Conservation (phyloP, 805 yeast genomes). For the Saturnispora diversa region DNA sequence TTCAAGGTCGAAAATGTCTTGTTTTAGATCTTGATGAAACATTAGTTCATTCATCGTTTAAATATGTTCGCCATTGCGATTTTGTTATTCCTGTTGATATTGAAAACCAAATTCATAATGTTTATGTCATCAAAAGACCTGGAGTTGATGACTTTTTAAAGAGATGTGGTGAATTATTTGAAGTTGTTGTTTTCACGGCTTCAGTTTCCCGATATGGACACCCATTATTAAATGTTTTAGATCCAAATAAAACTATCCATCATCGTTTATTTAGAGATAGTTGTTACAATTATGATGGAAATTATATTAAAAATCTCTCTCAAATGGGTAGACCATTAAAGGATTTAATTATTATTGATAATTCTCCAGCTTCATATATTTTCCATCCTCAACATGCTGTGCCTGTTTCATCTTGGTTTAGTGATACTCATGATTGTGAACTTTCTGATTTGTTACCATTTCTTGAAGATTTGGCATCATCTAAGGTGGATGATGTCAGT, state of each 20-base stretch:
- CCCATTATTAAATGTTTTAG: conserved; percentile 85
- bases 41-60: conserved; percentile 90
- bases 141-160: conserved; percentile 92
- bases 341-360: conserved; percentile 85
- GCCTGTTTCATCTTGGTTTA: conserved; percentile 96
- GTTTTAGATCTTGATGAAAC: conserved; percentile 94
- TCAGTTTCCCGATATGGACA: conserved; percentile 94
- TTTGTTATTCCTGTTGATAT: conserved; percentile 97
- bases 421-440: conserved; percentile 96
- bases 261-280: conserved; percentile 92
- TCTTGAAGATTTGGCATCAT: conserved; percentile 70
- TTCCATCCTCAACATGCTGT: conserved; percentile 97
- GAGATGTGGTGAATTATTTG: conserved; percentile 78
- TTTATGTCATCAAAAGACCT: conserved; percentile 93
- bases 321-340: conserved; percentile 88
- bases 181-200: conserved; percentile 96
- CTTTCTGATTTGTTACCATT: conserved; percentile 85
- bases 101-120: conserved; percentile 86
- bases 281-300: conserved; percentile 89
- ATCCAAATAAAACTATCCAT: conserved; percentile 64
- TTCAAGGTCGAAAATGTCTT: conserved; percentile 69
- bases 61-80: conserved; percentile 85
- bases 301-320: conserved; percentile 85
- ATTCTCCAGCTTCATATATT: conserved; percentile 96
- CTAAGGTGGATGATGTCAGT: conserved; percentile 75